Percentiles rank a stretch among this genome's conserved stretches.
phyloP scores from a whole-genome alignment of 2,329 filamentous ascomycete species.

The Fusarium continuum region DNA sequence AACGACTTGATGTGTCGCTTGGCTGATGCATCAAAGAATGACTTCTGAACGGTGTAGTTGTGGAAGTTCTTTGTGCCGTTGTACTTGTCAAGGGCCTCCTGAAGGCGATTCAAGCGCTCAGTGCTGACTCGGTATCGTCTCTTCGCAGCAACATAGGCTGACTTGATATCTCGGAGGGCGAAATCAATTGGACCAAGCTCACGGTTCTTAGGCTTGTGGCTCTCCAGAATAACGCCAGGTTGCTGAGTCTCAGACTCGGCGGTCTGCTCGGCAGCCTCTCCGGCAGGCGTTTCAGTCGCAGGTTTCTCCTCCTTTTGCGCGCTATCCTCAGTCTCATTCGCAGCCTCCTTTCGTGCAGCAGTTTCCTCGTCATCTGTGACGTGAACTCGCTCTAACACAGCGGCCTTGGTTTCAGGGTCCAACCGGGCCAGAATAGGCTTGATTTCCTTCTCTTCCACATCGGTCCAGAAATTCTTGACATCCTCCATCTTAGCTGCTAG shows the following conservation, averaged over 20 bases:
- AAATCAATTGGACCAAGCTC: constrained; percentile 64
- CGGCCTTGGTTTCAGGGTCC: constrained; percentile 69
- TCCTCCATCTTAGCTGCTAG: constrained; percentile 77
- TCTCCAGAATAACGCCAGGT: constrained; percentile 40
- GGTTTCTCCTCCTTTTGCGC: constrained; percentile 35
- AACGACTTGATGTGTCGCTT: constrained; percentile 95
- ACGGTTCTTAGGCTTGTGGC: constrained; percentile 53
- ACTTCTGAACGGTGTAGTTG: constrained; percentile 97
- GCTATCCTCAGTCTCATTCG: constrained; percentile 31
- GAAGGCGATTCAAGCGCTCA: constrained; percentile 76
- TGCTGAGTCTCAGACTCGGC: constrained; percentile 36
- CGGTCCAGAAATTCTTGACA: constrained; percentile 82
- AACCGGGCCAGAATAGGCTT: constrained; percentile 72
- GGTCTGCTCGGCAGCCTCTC: constrained; percentile 27
- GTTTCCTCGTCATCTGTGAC: constrained; percentile 45
- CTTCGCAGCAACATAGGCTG: constrained; percentile 83
- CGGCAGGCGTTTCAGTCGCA: constrained; percentile 27
- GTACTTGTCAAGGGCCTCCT: constrained; percentile 78
- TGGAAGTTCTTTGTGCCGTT: constrained; percentile 91
- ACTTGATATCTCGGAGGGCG: constrained; percentile 78
- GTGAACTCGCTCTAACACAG: constrained; percentile 71
- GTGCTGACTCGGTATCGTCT: constrained; percentile 82
- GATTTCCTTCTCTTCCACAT: constrained; percentile 82
- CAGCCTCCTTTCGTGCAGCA: constrained; percentile 37
- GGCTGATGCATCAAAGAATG: constrained; percentile 79